These are phyloP conservation scores for Alternaria brassicae DNA, from an alignment of 2,329 filamentous ascomycete genomes.

Conservation along the genomic window DNA sequence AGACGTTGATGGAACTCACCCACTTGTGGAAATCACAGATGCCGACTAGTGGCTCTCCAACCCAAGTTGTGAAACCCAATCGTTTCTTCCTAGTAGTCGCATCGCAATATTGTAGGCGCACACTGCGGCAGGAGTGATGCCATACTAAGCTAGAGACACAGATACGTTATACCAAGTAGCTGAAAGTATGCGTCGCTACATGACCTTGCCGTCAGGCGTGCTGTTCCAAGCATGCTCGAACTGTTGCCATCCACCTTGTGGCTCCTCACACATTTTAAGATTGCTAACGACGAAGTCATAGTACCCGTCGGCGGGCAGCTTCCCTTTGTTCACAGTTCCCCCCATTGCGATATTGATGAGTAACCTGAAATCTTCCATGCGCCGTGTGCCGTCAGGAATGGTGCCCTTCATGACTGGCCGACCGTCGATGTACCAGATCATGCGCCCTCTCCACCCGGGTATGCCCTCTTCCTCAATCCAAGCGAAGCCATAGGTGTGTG, in stretches of 20 bases:
- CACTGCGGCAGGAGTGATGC: no score
- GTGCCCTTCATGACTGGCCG: conserved; percentile 63
- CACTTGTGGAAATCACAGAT: background rate
- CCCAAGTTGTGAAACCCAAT: no score
- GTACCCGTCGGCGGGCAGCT: conserved; percentile 59
- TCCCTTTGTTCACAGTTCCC: conserved; percentile 64
- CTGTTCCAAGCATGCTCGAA: conserved; percentile 62
- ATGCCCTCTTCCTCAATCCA: conserved; percentile 60
- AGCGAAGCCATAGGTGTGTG: conserved; percentile 63
- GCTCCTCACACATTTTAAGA: conserved; percentile 61
- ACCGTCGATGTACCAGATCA: conserved; percentile 68
- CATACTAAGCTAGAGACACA: background rate
- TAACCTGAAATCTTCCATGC: conserved; percentile 64
- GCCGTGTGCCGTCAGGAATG: conserved; percentile 61
- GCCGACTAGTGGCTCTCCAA: no score
- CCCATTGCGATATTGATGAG: conserved; percentile 69
- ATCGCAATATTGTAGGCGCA: no score
- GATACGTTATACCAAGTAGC: background rate
- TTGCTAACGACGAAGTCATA: conserved; percentile 65
- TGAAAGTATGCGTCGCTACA: conserved; percentile 20
- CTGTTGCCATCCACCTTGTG: conserved; percentile 61
- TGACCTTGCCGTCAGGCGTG: conserved; percentile 43
- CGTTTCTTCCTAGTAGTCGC: no score
- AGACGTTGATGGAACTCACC: background rate
- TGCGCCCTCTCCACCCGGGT: conserved; percentile 53